Evolutionary conservation across 2,329 filamentous ascomycete species (phyloP).

Genomic region (Aspergillus neotritici): DNA sequence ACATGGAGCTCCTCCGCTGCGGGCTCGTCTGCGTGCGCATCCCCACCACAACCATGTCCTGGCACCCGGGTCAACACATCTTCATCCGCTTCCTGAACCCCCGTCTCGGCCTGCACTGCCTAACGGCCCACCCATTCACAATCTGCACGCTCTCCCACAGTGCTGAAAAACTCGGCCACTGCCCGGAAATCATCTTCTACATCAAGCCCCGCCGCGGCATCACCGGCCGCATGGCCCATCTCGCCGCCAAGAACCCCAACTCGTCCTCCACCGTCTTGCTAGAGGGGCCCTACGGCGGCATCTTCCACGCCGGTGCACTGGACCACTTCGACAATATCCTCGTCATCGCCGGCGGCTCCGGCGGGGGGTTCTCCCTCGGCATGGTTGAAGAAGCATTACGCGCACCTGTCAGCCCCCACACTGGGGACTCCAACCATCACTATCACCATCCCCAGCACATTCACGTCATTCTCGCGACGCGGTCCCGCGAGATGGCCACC

Average conservation of each 20-base stretch:
- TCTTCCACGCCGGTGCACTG: slow-evolving; percentile 33
- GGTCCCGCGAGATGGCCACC: slow-evolving; percentile 3
- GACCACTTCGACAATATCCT: slow-evolving; percentile 41
- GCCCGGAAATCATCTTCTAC: slow-evolving; percentile 48
- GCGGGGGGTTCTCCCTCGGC: slow-evolving; percentile 48
- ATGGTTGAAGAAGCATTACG: slow-evolving; percentile 39
- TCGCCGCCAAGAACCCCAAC: slow-evolving; percentile 35
- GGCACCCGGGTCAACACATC: slow-evolving; percentile 50
- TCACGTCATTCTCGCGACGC: slow-evolving; percentile 10
- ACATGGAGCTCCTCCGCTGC: slow-evolving; percentile 36
- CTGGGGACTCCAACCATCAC: slow-evolving; percentile 7
- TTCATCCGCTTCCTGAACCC: slow-evolving; percentile 45
- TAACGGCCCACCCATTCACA: slow-evolving; percentile 51
- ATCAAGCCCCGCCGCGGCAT: slow-evolving; percentile 47
- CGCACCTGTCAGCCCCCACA: too few species aligned
- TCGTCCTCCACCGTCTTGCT: slow-evolving; percentile 43
- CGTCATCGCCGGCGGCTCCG: slow-evolving; percentile 52
- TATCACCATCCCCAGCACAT: neutral
- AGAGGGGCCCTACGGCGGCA: slow-evolving; percentile 55
- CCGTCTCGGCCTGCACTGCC: slow-evolving; percentile 33
- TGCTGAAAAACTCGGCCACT: slow-evolving; percentile 6
- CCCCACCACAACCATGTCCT: slow-evolving; percentile 39
- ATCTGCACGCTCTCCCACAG: slow-evolving; percentile 45
- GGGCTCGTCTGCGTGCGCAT: slow-evolving; percentile 41
- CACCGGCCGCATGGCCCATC: slow-evolving; percentile 42